Conservation (phyloP, 2,329 filamentous ascomycete species). For the Sporothrix pallida region DNA sequence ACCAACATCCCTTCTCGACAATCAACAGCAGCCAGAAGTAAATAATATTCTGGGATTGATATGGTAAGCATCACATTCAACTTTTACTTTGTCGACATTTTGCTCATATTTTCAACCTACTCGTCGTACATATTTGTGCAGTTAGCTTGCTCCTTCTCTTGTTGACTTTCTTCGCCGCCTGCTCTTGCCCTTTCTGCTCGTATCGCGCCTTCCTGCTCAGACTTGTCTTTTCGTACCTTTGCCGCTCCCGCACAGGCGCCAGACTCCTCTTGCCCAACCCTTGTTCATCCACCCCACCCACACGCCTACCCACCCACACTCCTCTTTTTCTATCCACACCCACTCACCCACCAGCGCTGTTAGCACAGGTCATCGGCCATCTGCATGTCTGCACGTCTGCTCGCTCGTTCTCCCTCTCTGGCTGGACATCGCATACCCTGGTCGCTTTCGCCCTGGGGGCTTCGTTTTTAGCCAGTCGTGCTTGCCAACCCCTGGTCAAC, state of each 20-base stretch:
- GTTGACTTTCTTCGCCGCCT: constrained; percentile 6
- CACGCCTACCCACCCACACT: constrained; percentile 28
- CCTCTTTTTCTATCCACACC: constrained; percentile 29
- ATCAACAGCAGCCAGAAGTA: background rate
- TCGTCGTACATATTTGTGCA: background rate
- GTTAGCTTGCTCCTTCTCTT: background rate
- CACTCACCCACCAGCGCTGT: background rate
- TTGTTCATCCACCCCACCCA: constrained; percentile 33
- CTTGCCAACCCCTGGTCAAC: constrained; percentile 34
- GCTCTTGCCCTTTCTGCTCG: constrained; percentile 12
- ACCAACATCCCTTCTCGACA: background rate
- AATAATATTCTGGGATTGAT: no score
- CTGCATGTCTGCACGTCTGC: constrained; percentile 24
- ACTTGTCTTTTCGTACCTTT: constrained; percentile 22
- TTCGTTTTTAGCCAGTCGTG: constrained; percentile 39
- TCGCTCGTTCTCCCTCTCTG: constrained; percentile 19
- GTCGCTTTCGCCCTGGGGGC: constrained; percentile 33
- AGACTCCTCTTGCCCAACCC: constrained; percentile 29
- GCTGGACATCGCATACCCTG: constrained; percentile 34
- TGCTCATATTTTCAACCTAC: no score
- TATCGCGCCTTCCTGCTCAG: background rate
- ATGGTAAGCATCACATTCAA: no score
- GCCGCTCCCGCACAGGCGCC: constrained; percentile 35
- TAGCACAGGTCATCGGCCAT: constrained; percentile 32
- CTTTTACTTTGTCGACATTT: no score